Percentiles rank a stretch among this genome's conserved stretches.
Conservation (phyloP, 371 early-diverging fungal genomes). For the Cokeromyces recurvatus region DNA sequence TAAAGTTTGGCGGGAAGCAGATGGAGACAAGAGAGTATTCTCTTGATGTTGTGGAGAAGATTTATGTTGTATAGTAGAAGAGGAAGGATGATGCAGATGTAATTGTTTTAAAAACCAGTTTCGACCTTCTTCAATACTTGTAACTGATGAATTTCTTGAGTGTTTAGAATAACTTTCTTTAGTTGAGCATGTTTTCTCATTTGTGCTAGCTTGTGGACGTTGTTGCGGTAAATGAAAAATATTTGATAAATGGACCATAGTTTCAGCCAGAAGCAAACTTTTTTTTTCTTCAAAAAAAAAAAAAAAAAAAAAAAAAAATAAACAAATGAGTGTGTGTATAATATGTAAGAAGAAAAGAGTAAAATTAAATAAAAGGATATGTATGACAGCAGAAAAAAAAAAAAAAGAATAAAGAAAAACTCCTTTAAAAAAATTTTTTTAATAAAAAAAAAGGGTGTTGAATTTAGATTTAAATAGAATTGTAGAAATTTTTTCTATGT, state of each 20-base stretch:
- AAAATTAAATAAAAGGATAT: too few relatives aligned
- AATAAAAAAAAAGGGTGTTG: too few relatives aligned
- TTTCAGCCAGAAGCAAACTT: too few relatives aligned
- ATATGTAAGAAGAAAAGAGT: too few relatives aligned
- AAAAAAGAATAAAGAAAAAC: too few relatives aligned
- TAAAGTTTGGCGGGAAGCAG: conserved; percentile 1
- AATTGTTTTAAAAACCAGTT: conserved; percentile 16
- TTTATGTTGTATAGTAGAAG: too few relatives aligned
- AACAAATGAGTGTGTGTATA: neutral
- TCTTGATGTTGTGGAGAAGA: neutral
- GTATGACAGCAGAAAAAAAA: too few relatives aligned
- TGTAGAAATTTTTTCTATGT: too few relatives aligned
- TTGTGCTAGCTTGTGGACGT: neutral
- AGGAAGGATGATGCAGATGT: conserved; percentile 3
- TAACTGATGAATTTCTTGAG: conserved; percentile 17
- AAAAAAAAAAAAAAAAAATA: too few relatives aligned
- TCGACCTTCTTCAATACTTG: conserved; percentile 15
- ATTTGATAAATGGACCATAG: conserved; percentile 18
- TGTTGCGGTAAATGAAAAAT: conserved; percentile 8
- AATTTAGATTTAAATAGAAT: too few relatives aligned
- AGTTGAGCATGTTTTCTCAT: conserved; percentile 3
- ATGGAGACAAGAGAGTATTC: neutral
- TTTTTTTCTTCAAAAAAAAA: too few relatives aligned
- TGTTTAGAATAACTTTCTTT: conserved; percentile 16
- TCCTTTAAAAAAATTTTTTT: too few relatives aligned